Conservation (phyloP, 148 eudicot species). For the Hydrangea macrophylla region DNA sequence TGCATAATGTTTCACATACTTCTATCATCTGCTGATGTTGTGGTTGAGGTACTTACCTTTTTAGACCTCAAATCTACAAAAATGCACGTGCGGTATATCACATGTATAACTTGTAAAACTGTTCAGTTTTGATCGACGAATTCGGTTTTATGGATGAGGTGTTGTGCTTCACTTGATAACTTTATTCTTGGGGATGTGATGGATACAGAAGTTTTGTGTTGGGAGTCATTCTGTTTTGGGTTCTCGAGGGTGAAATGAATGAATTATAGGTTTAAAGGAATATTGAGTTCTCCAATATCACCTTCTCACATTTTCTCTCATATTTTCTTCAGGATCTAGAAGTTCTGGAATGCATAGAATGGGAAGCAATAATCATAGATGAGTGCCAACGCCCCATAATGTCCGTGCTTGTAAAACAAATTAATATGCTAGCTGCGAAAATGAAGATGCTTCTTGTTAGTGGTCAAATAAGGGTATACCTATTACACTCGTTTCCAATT, state of each 20-base stretch:
- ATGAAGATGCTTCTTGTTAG: constrained; percentile 48
- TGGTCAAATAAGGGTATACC: constrained; percentile 42
- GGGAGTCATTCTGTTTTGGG: no score
- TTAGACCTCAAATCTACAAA: not conserved
- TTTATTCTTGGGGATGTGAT: no score
- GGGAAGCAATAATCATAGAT: constrained; percentile 60
- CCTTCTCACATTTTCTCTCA: not conserved
- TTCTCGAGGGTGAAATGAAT: no score
- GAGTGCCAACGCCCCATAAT: constrained; percentile 36
- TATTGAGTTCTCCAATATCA: no score
- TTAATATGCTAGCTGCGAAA: constrained; percentile 32
- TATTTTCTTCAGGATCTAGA: constrained; percentile 46
- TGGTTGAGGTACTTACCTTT: constrained; percentile 44
- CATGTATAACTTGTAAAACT: no score
- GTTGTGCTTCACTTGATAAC: no score
- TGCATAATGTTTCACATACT: constrained; percentile 51
- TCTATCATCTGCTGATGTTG: constrained; percentile 35
- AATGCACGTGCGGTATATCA: no score
- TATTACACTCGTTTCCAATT: no score
- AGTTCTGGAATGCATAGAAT: constrained; percentile 35
- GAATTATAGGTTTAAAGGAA: no score
- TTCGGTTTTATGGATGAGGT: no score
- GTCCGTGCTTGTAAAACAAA: constrained; percentile 15
- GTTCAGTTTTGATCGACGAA: no score
- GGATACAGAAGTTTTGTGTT: no score